Conservation (phyloP, 2,329 filamentous ascomycete genomes). For the Talaromyces sp. region DNA sequence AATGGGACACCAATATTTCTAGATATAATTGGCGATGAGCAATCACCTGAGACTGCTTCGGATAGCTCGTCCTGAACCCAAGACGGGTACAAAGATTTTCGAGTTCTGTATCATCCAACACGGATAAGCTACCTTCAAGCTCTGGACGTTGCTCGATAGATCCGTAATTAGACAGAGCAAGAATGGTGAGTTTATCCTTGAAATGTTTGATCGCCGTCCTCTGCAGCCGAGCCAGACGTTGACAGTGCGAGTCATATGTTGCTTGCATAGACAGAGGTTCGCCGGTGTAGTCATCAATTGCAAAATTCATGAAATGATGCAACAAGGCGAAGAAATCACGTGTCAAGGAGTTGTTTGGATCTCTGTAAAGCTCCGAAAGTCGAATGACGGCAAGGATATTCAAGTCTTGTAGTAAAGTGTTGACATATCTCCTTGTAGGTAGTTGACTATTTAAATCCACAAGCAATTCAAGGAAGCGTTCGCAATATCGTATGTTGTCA, state of each 20-base stretch:
- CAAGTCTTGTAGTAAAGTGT: conserved; percentile 78
- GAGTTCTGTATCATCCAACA: conserved; percentile 71
- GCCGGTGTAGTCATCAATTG: conserved; percentile 87
- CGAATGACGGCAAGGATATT: conserved; percentile 74
- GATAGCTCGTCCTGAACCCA: conserved; percentile 78
- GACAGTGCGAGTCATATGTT: conserved; percentile 76
- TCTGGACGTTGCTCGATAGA: conserved; percentile 78
- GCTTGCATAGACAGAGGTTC: conserved; percentile 67
- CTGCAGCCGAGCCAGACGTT: conserved; percentile 72
- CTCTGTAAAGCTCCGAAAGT: conserved; percentile 72
- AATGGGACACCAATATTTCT: conserved; percentile 69
- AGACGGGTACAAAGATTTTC: conserved; percentile 64
- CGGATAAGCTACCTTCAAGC: conserved; percentile 68
- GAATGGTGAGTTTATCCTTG: conserved; percentile 82
- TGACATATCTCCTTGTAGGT: conserved; percentile 89
- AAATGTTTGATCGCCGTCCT: conserved; percentile 74
- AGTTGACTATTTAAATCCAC: conserved; percentile 89
- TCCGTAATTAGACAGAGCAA: conserved; percentile 88
- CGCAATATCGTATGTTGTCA: conserved; percentile 76
- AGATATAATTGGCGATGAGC: conserved; percentile 48
- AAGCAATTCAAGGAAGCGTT: conserved; percentile 87
- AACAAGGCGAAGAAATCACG: conserved; percentile 78
- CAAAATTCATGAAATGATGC: conserved; percentile 80
- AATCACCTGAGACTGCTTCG: conserved; percentile 65
- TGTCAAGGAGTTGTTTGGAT: conserved; percentile 70